phyloP scores from a whole-genome alignment of 495 filamentous ascomycete genomes.

The Diplogelasinospora grovesii region DNA sequence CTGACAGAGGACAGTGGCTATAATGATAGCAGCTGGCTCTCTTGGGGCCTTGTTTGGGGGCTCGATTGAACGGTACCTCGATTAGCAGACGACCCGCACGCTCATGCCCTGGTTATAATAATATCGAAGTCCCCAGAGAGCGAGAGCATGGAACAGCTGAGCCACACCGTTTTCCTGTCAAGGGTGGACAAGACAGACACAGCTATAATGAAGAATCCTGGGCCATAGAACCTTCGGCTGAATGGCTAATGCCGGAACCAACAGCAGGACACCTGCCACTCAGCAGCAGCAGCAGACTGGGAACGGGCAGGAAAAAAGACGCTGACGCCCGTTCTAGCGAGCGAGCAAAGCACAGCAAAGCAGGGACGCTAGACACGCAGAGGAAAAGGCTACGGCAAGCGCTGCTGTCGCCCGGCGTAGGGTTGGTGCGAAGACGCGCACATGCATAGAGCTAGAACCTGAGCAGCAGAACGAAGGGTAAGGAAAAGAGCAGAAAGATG shows the following conservation, averaged over 20 bases:
- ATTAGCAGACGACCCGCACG: conserved; percentile 37
- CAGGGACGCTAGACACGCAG: conserved; percentile 9
- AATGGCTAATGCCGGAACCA: conserved; percentile 50
- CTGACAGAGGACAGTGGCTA: conserved; percentile 27
- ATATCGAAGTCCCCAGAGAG: conserved; percentile 29
- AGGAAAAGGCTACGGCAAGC: conserved; percentile 18
- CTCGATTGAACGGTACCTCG: conserved; percentile 32
- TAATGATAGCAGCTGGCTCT: conserved; percentile 22
- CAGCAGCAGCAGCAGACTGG: conserved; percentile 22
- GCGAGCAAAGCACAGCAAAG: too few species aligned
- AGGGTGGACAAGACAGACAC: conserved; percentile 25
- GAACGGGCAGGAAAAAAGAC: conserved; percentile 22
- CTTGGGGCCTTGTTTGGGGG: conserved; percentile 28
- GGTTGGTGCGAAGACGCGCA: conserved; percentile 20
- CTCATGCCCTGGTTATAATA: conserved; percentile 32
- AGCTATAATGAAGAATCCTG: conserved; percentile 36
- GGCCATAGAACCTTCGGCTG: conserved; percentile 43
- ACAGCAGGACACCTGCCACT: conserved; percentile 32
- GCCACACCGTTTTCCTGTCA: conserved; percentile 38
- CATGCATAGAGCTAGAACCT: conserved; percentile 24
- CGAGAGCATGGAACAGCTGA: conserved; percentile 39
- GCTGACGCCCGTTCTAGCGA: conserved; percentile 15
- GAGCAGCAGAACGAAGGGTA: conserved; percentile 20
- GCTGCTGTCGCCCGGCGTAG: conserved; percentile 16
- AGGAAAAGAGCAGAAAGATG: conserved; percentile 13